A percentile compares a stretch with the other conserved stretches of the same genome.
Conservation (phyloP, 108 stramenopile species). For the Discostella pseudostelligera region DNA sequence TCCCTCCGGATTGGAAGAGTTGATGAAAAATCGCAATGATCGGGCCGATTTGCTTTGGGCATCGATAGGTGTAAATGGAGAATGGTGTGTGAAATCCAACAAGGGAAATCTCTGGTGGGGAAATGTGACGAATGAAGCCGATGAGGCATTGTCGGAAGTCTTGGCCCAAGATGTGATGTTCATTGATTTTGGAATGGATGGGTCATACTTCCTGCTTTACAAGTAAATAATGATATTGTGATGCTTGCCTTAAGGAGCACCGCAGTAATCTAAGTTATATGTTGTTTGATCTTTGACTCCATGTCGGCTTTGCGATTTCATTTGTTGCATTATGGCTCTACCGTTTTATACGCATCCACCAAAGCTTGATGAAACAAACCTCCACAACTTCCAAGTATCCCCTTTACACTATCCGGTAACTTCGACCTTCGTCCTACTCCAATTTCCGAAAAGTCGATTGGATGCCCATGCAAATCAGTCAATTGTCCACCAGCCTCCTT, state of each 20-base stretch:
- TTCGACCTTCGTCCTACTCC: conserved; percentile 44
- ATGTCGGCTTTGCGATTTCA: too few relatives aligned
- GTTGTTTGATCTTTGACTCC: too few relatives aligned
- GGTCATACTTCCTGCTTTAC: conserved; percentile 56
- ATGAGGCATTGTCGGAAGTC: conserved; percentile 51
- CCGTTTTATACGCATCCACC: conserved; percentile 44
- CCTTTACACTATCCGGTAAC: conserved; percentile 41
- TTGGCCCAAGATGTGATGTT: conserved; percentile 48
- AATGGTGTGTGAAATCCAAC: conserved; percentile 75
- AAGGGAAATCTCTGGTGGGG: conserved; percentile 86
- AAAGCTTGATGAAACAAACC: conserved; percentile 53
- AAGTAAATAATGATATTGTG: not conserved
- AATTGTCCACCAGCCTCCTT: conserved; percentile 77
- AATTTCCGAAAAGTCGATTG: conserved; percentile 69
- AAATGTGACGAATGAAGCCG: conserved; percentile 61
- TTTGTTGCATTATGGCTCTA: conserved; percentile 25
- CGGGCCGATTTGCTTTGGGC: conserved; percentile 61
- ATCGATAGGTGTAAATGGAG: conserved; percentile 66
- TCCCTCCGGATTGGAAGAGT: conserved; percentile 57
- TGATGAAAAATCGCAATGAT: conserved; percentile 52
- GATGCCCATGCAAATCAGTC: conserved; percentile 65
- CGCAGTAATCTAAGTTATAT: too few relatives aligned
- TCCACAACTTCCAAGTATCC: conserved; percentile 53
- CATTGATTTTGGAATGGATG: conserved; percentile 77
- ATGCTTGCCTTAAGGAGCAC: not conserved